Evolutionary conservation across 2,329 filamentous ascomycete species (phyloP), one percentile per base, ranked within the genome.

Genomic region (Cladobotryum protrusum): DNA sequence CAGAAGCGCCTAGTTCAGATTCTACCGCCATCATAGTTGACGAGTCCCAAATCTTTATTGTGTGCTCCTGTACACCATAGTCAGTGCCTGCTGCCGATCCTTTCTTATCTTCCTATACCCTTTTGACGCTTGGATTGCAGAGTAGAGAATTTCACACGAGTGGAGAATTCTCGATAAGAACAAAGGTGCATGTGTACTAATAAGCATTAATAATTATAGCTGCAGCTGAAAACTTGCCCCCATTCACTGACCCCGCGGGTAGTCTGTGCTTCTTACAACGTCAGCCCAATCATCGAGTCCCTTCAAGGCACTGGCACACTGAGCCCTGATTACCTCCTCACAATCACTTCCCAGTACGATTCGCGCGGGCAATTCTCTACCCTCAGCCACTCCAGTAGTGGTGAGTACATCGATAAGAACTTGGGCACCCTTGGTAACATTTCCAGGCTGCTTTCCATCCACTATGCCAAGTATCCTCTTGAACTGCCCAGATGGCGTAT

Each of bases 351-450:
- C 82, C 37, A 85, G 61, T n/a, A 73, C 65, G 43, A 85, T 56
- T 24, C 81, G 66, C 13, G 74, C 56, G 0, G 80, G 81, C 2
- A 84, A 64, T 15, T 73, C 68, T 54, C 63, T 75, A 0, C 76
- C 78, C 52, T 59, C 47, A 0, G 69, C 76, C 19, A 67, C 65
- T 0, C 79, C 79, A 2, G 66, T 71, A 39, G 66, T 67, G 5
- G 75, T 81, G 55, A 85, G 55, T 13, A 80, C 67, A 55, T 85
- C 80, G 5, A 83, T 70, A 20, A 81, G 67, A 1, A 78, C 70
- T 49, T 64, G 69, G 6, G 67, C 65, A 0, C 75, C 81, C 66
- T 82, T 82, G 15, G 62, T 63, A 3, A 78, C 70, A 58, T 84
- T 78, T 0, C 81, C 81, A 0, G 67, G 71, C 64, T 83, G 79